Base-by-base conservation (phyloP, 495 filamentous ascomycete genomes). In the Penicillium maclennaniae region DNA sequence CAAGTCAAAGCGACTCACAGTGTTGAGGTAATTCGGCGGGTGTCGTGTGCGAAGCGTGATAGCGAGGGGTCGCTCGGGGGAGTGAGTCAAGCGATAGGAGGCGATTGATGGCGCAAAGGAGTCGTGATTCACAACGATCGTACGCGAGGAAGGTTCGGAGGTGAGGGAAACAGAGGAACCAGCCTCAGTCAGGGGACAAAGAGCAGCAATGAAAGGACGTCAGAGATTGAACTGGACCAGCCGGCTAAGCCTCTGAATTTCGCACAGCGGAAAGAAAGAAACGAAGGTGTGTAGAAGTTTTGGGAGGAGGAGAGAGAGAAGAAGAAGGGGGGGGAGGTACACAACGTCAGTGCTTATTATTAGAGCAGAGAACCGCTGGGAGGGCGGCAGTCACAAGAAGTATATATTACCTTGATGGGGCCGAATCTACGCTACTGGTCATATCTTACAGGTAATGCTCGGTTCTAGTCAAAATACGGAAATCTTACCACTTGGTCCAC, bases 161-260 rank as follows among this genome's bases (percentile, higher is more conserved):
- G 59, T 54, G 53, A 17, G 51, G 59, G 27, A 21, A 56, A 53
- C 7, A 42, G 69, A 74, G 70, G 72, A 63, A 52, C 72, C 72
- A 59, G 72, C 71, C 72, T 74, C 72, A 47, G 42, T 49, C 36
- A n/a, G 50, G 38, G 51, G 2, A 61, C 58, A 56, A 61, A 59
- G 59, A 61, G 54, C 56, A 68, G 63, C 59, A 61, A 55, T 55
- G 39, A 62, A 45, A 58, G 44, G 66, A 68, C 44, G 59, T 63
- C 55, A 63, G 61, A 72, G 67, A 69, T 55, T 66, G 61, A 63
- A 74, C 65, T 70, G 66, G 73, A 63, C 72, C 72, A 70, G 72
- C 72, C 71, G 63, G 59, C 68, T 56, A 67, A 64, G 63, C 60
- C 69, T 72, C 66, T 72, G 61, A 61, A 51, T 62, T 62, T 67